phyloP scores from a whole-genome alignment of 169 alveolate genomes.

The Babesia sp. region DNA sequence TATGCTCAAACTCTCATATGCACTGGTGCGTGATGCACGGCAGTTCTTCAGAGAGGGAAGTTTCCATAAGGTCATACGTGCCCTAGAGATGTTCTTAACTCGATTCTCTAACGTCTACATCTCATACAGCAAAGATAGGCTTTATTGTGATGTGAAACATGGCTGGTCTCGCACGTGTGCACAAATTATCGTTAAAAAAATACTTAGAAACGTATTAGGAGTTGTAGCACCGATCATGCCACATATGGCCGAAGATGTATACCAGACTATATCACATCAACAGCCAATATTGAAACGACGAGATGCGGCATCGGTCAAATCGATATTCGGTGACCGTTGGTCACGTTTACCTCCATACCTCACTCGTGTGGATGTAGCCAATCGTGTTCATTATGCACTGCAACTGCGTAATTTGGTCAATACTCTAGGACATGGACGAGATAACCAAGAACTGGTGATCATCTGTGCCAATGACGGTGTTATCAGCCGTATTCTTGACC shows the following conservation, averaged over 20 bases:
- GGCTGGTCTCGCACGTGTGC: constrained; percentile 21
- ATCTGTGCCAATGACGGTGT: constrained; percentile 2
- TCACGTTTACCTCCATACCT: constrained; percentile 23
- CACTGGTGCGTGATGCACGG: constrained; percentile 19
- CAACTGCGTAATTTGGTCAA: constrained; percentile 14
- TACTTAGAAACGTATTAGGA: constrained; percentile 27
- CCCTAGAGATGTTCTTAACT: constrained; percentile 38
- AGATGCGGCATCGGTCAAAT: not conserved
- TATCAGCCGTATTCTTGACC: not conserved
- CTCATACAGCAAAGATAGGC: constrained; percentile 47
- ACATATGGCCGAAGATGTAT: constrained; percentile 62
- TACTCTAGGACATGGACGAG: not conserved
- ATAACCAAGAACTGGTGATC: constrained; percentile 20
- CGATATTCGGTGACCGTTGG: constrained; percentile 58
- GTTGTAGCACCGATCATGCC: constrained; percentile 67
- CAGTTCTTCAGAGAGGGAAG: constrained; percentile 24
- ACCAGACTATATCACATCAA: not conserved
- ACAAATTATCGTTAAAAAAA: constrained; percentile 20
- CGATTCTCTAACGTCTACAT: constrained; percentile 51
- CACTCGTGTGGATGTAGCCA: not conserved
- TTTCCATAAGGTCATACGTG: constrained; percentile 40
- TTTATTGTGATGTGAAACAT: constrained; percentile 38
- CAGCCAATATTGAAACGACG: not conserved
- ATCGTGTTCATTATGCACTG: not conserved
- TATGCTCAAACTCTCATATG: constrained; percentile 42